Conservation (phyloP, 2,329 filamentous ascomycete species). For the Alternaria metachromatica region DNA sequence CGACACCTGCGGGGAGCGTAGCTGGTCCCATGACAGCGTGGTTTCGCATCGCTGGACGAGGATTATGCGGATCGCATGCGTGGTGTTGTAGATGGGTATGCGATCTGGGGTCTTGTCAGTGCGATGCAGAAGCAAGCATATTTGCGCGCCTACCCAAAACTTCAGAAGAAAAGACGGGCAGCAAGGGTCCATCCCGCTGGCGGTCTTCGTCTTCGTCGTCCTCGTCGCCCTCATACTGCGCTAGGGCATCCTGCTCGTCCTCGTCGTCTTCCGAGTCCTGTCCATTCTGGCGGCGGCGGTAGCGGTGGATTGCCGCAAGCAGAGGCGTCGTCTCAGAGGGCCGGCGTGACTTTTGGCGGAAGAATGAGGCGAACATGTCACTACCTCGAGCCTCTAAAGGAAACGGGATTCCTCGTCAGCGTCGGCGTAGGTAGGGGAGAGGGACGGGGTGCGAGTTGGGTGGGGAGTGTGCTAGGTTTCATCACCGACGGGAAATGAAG, state of each 20-base stretch:
- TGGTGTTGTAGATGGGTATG: slow-evolving; percentile 87
- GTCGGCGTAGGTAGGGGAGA: slow-evolving; percentile 13
- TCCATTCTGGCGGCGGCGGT: slow-evolving; percentile 36
- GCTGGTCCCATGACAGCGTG: slow-evolving; percentile 90
- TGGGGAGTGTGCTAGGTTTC: slow-evolving; percentile 13
- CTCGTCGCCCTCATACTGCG: slow-evolving; percentile 38
- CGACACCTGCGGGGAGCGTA: slow-evolving; percentile 93
- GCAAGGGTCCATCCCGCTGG: slow-evolving; percentile 43
- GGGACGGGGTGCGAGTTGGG: slow-evolving; percentile 3
- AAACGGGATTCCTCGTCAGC: slow-evolving; percentile 13
- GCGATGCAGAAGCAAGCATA: slow-evolving; percentile 23
- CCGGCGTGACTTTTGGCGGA: slow-evolving; percentile 39
- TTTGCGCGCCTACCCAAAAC: slow-evolving; percentile 40
- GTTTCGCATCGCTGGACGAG: slow-evolving; percentile 88
- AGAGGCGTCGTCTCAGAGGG: slow-evolving; percentile 46
- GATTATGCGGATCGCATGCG: slow-evolving; percentile 85
- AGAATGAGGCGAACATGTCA: slow-evolving; percentile 49
- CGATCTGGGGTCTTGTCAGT: slow-evolving; percentile 64
- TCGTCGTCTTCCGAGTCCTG: slow-evolving; percentile 30
- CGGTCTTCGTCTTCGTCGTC: slow-evolving; percentile 33
- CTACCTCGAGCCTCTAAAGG: slow-evolving; percentile 20
- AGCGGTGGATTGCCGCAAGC: slow-evolving; percentile 39
- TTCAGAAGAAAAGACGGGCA: slow-evolving; percentile 51
- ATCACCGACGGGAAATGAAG: slow-evolving; percentile 17
- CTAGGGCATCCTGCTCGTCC: slow-evolving; percentile 24